These are phyloP conservation scores for Mycena latifolia DNA, from an alignment of 768 basidiomycete genomes.

Conservation along the genomic window DNA sequence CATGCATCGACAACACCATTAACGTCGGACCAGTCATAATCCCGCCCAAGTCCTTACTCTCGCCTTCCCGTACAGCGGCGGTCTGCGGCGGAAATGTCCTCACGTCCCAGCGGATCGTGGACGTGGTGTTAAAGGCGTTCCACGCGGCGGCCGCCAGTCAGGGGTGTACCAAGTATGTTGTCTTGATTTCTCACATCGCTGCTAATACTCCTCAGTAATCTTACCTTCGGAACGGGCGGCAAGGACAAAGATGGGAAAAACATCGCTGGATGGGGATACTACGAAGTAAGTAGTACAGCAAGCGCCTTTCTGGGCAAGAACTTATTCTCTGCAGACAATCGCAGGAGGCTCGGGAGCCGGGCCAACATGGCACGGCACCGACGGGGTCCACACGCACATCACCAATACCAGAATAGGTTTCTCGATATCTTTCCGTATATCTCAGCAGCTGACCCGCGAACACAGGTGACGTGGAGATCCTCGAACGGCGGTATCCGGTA, in stretches of 20 bases:
- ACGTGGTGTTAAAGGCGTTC: constrained; percentile 94
- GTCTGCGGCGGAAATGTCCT: constrained; percentile 95
- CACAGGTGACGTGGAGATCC: constrained; percentile 85
- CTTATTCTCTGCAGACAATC: constrained; percentile 77
- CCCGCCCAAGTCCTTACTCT: constrained; percentile 81
- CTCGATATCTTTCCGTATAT: not conserved
- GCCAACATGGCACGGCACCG: constrained; percentile 90
- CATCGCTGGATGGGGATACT: constrained; percentile 90
- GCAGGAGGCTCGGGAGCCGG: constrained; percentile 96
- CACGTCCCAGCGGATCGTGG: constrained; percentile 93
- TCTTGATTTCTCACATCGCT: too few species aligned
- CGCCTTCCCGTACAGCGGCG: constrained; percentile 88
- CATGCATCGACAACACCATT: not conserved
- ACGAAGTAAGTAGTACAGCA: constrained; percentile 69
- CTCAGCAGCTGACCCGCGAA: not conserved
- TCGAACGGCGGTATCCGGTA: constrained; percentile 95
- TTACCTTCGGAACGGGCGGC: constrained; percentile 92
- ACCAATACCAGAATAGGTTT: constrained; percentile 88
- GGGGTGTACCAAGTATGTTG: constrained; percentile 88
- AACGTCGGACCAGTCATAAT: constrained; percentile 70
- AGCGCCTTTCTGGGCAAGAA: too few species aligned
- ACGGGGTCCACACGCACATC: constrained; percentile 94
- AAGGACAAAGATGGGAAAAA: constrained; percentile 84
- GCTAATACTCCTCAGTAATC: too few species aligned
- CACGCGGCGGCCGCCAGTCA: constrained; percentile 93